phyloP scores from a whole-genome alignment of 1,284 basidiomycete species.

The Ceratobasidium papillatum region DNA sequence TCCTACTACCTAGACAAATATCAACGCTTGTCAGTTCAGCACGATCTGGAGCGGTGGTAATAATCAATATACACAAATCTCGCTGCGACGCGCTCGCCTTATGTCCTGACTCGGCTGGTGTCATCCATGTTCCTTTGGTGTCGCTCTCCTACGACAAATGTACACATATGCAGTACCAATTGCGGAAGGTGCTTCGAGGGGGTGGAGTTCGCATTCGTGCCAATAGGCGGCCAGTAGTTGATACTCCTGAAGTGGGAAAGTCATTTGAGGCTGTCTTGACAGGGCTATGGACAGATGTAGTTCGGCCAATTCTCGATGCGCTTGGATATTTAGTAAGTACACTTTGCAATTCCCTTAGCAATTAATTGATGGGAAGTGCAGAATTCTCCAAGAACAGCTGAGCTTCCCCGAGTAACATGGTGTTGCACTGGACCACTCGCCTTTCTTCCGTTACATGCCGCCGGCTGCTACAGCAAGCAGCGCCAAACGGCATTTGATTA shows the following conservation, averaged over 20 bases:
- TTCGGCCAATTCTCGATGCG: neutral
- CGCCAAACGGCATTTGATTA: neutral
- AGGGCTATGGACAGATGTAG: neutral
- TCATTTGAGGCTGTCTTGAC: neutral
- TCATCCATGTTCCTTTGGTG: neutral
- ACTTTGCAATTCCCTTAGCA: too few species aligned
- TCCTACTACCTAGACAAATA: neutral
- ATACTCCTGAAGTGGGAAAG: neutral
- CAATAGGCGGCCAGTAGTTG: neutral
- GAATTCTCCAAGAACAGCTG: too few species aligned
- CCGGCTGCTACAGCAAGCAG: neutral
- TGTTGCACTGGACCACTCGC: neutral
- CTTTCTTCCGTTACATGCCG: neutral
- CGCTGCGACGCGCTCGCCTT: neutral
- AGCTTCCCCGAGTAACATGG: neutral
- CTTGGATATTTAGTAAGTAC: conserved; percentile 4
- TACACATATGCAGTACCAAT: neutral
- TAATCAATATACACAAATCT: neutral
- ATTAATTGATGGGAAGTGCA: too few species aligned
- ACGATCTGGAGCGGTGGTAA: neutral
- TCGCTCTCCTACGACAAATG: neutral
- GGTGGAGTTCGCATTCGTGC: neutral
- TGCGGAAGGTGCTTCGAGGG: neutral
- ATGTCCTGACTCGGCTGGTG: neutral
- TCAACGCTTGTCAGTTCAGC: neutral